These are phyloP conservation scores for Hericium alpestre DNA, from an alignment of 768 basidiomycete genomes.

Conservation along the genomic window DNA sequence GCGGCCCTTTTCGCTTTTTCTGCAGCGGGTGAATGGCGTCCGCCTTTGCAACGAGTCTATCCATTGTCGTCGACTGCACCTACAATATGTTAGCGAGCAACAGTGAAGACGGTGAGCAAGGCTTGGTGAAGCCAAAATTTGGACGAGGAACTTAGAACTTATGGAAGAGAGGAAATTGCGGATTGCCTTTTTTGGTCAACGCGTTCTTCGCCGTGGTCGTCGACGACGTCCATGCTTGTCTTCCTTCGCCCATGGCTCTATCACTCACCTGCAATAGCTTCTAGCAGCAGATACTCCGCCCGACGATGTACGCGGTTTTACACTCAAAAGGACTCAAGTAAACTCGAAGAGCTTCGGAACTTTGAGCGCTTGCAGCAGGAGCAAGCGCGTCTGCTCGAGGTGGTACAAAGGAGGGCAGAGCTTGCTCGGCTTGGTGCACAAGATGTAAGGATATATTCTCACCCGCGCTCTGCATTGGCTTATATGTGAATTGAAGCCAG, in stretches of 20 bases:
- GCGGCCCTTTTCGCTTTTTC: not conserved
- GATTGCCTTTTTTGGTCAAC: not conserved
- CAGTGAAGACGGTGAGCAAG: not conserved
- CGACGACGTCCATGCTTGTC: not conserved
- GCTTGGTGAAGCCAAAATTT: not conserved
- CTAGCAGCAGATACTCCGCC: not conserved
- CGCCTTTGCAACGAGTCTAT: not conserved
- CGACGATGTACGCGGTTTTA: not conserved
- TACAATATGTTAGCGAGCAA: not conserved
- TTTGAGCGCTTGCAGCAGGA: not conserved
- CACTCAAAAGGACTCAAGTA: not conserved
- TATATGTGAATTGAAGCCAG: not conserved
- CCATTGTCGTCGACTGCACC: not conserved
- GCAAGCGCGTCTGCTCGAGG: not conserved
- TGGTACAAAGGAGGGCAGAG: not conserved
- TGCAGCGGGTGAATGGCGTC: not conserved
- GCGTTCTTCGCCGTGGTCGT: not conserved
- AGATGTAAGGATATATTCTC: not conserved
- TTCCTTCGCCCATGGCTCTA: not conserved
- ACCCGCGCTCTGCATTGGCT: no score
- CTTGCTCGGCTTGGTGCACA: not conserved
- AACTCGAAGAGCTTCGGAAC: not conserved
- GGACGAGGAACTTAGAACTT: not conserved
- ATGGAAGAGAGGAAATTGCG: not conserved
- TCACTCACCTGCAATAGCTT: not conserved